Base-by-base conservation (phyloP, 345 rosid species). In the Murraya paniculata region DNA sequence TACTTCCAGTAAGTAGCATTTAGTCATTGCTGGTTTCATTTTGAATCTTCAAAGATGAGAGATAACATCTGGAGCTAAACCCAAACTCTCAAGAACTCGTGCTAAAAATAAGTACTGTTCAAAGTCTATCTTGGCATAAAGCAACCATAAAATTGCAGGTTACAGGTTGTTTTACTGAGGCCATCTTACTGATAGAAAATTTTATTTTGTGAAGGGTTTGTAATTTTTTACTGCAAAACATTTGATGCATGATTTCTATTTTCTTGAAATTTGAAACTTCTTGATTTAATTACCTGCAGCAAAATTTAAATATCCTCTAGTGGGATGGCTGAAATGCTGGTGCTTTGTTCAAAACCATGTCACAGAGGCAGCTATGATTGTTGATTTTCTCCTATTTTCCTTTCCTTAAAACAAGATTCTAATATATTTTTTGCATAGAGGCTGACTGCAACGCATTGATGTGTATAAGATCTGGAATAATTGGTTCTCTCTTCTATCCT, bases 1-100 rank as follows among this genome's bases (percentile, higher is more conserved):
- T 94, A 77, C 93, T 97, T 85, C 99, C 98, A 28, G 99, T 97
- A 85, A 88, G 95, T 79, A 77, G 58, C 59, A 53, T 70, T 80
- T 71, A 31, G 35, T 30, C 48, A 25, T 31, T 76, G 5, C 28
- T 69, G 45, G 39, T 67, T 78, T 76, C 61, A 50, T 35, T 71
- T 79, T 53, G 75, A 72, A 75, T 22, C 38, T 71, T 60, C 16
- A 4, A 9, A 80, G 39, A 24, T 59, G 57, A n/a, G 31, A 41
- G 72, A 55, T 50, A 73, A 74, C 69, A 27, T 79, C 55, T 76
- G 30, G 66, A 78, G 59, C 71, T 77, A 76, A 33, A 50, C 24
- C n/a, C 10, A 57, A 71, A 71, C 39, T 71, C 30, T 13, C 1
- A 21, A 13, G 11, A 60, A 59, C 22, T 73, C 58, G 33, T 25